phyloP scores from a whole-genome alignment of 179 eudicot species.

The Camellia oleifera region DNA sequence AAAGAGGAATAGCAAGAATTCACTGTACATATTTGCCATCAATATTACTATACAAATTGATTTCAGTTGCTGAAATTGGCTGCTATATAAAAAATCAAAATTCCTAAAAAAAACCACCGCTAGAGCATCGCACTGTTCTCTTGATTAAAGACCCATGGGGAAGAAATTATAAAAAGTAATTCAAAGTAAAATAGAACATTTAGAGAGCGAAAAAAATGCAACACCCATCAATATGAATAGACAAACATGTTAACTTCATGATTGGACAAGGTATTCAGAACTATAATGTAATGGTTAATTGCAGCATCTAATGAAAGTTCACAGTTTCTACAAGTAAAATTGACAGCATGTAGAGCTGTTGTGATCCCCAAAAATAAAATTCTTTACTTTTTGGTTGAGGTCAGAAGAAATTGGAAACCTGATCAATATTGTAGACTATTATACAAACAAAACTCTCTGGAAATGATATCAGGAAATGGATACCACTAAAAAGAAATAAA shows the following conservation, averaged over 20 bases:
- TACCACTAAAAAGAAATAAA: too few species aligned
- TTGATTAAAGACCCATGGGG: not conserved
- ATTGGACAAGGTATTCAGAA: not conserved
- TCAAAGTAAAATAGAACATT: slow-evolving; percentile 9
- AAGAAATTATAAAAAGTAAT: not conserved
- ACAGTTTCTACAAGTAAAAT: not conserved
- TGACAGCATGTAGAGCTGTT: not conserved
- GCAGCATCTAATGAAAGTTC: not conserved
- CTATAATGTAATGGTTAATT: not conserved
- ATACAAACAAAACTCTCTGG: not conserved
- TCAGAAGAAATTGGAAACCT: not conserved
- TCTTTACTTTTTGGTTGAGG: not conserved
- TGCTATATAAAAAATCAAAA: not conserved
- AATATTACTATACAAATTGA: not conserved
- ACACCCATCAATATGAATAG: not conserved
- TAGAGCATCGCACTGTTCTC: not conserved
- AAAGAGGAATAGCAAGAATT: not conserved
- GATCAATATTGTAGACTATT: not conserved
- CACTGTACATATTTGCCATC: not conserved
- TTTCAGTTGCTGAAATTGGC: not conserved
- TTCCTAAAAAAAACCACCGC: not conserved
- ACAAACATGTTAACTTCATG: not conserved
- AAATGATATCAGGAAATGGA: too few species aligned
- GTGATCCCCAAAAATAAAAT: not conserved
- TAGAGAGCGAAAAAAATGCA: not conserved